Evolutionary conservation across 129 eudicot species (phyloP), one percentile per base, ranked within the genome.

Genomic region (Tanacetum coccineum): DNA sequence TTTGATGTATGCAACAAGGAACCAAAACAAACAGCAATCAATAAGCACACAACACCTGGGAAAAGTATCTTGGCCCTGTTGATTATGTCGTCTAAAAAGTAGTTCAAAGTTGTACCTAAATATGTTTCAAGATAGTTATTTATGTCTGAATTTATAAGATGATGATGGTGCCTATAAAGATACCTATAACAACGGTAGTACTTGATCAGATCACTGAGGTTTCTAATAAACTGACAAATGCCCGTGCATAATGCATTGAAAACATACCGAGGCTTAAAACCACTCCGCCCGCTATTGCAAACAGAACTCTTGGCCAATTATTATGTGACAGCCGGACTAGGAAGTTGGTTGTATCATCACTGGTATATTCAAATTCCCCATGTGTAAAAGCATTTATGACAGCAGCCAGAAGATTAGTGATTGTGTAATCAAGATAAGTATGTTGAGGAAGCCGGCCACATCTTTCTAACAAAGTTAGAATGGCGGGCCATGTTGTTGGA

Each of bases 401-500:
- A 44, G 68, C 68, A 44, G 55, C 68, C 6, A 64, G 13, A 45
- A 64, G 18, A 64, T 64, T 42, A 39, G 54, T 42, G 17, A 64
- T 44, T 42, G 68, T 64, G 68, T 45, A 45, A 64, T 64, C 68
- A 21, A 64, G 19, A 64, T 64, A 64, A 19, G 68, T 64, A 53
- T 64, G 68, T 64, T 64, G 68, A 10, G 54, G 68, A 64, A 64
- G 68, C 39, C 54, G 36, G 19, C 68, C 68, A 64, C 54, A 40
- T 19, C 40, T 21, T 64, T 64, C 68, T 46, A 44, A 64, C 68
- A 20, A 19, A 4, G 68, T 64, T 64, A 64, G 12, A 64, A 64
- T 64, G 10, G 68, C 55, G 7, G 68, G 68, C 68, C 54, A 64
- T 19, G 68, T 64, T 64, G n/a, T n/a, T n/a, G n/a, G n/a, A n/a